Base-by-base conservation (phyloP, 768 basidiomycete species). In the Calocybe cyanea region DNA sequence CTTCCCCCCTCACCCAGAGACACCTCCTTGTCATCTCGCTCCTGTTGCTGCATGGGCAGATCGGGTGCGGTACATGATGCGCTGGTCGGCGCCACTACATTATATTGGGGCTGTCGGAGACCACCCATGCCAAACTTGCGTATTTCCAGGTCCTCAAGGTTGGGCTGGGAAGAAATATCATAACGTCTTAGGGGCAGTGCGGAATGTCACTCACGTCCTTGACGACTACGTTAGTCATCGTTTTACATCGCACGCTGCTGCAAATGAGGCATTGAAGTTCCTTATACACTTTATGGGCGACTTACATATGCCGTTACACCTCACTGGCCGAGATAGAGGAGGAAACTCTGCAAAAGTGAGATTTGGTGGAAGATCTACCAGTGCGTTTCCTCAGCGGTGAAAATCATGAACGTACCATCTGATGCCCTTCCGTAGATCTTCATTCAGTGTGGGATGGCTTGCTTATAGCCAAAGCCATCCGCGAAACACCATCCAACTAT, bases 221-320 rank as follows among this genome's bases (percentile, higher is more conserved):
- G 72, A 71, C 36, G 72, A 75, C 7, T 82, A 77, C 58, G 68
- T 66, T 17, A 61, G 57, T 38, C 45, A 50, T 7, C 51, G 45
- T 7, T 21, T 42, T 10, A 54, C 41, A 9, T 30, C 48, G 13
- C 61, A 67, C 13, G 63, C 50, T 4, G 64, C 60, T 9, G 82
- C 82, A 2, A 81, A 85, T 57, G 87, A 92, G 55, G 89, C 95
- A 2, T 71, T 97, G 56, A 87, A 89, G 63, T 99, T 96, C 70
- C 70, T 99, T 24, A 77, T 94, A 23, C 96, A 99, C 63, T 97
- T 92, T 56, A 44, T 96, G 9, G 93, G 95, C 0, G 95, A 97
- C 62, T 72, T 95, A 74, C 95, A 96, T 57, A 83, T 87, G 77
- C 95, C 95, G 4, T 69, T 99, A 43, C 95, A 99, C 63, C 75